These are phyloP conservation scores for Ophiostoma ips DNA, from an alignment of 2,329 filamentous ascomycete species.

Conservation along the genomic window DNA sequence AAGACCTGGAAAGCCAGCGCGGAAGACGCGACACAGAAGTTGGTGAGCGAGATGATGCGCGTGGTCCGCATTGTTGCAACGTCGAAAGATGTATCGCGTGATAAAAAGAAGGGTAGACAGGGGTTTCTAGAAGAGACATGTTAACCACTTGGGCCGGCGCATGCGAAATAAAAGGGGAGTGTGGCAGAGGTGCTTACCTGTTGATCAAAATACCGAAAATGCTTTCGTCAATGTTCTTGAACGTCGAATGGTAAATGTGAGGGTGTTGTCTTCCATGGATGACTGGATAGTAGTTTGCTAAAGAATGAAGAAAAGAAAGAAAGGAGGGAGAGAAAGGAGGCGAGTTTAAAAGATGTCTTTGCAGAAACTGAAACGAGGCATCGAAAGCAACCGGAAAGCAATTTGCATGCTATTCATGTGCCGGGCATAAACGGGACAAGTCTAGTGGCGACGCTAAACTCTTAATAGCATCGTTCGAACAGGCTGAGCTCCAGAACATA, in stretches of 20 bases:
- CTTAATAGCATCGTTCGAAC: not conserved
- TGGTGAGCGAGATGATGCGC: conserved; percentile 41
- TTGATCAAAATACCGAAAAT: not conserved
- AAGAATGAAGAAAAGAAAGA: not conserved
- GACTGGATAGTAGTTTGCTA: not conserved
- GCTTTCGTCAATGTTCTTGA: not conserved
- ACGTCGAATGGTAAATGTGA: not conserved
- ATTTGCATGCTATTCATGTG: not conserved
- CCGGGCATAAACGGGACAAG: not conserved
- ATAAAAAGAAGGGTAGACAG: not conserved
- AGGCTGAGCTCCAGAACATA: not conserved
- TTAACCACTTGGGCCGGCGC: not conserved
- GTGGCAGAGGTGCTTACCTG: not conserved
- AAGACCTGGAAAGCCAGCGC: conserved; percentile 55
- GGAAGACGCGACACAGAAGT: conserved; percentile 51
- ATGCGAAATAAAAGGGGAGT: not conserved
- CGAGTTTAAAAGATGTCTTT: too few species aligned
- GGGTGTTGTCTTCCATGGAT: not conserved
- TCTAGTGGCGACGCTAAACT: not conserved
- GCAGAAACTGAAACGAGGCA: not conserved
- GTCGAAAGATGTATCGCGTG: not conserved
- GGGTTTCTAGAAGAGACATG: not conserved
- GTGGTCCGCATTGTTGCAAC: conserved; percentile 21
- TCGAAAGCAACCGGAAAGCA: not conserved
- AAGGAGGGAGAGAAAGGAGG: not conserved